These are phyloP conservation scores for Ulota crispa DNA, from an alignment of 225 moss, liverwort and hornwort species.

Conservation along the genomic window DNA sequence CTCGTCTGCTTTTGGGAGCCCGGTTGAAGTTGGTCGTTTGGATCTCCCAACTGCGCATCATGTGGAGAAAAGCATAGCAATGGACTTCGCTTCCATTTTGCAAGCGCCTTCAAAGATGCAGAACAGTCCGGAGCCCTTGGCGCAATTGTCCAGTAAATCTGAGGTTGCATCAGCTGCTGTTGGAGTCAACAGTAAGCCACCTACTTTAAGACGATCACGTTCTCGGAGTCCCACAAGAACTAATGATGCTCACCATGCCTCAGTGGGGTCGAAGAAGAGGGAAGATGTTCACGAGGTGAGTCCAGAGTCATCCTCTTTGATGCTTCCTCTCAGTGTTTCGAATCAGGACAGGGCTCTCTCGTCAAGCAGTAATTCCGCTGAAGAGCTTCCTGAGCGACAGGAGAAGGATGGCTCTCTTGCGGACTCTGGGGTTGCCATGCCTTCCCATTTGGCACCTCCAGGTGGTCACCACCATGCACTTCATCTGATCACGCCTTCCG, in stretches of 20 bases:
- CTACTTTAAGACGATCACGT: conserved; percentile 53
- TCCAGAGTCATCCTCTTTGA: conserved; percentile 40
- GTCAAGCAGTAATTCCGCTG: conserved; percentile 45
- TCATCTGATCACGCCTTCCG: conserved; percentile 84
- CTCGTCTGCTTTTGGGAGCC: conserved; percentile 61
- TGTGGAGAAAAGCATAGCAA: conserved; percentile 51
- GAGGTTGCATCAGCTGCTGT: conserved; percentile 22
- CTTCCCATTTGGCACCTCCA: conserved; percentile 49
- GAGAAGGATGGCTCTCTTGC: conserved; percentile 48
- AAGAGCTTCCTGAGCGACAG: conserved; percentile 59
- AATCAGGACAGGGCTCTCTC: conserved; percentile 45
- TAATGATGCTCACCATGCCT: conserved; percentile 59
- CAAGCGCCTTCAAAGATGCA: conserved; percentile 34
- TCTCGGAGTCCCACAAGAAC: conserved; percentile 68
- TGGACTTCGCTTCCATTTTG: conserved; percentile 47
- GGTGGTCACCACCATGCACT: conserved; percentile 47
- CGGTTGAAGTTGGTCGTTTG: conserved; percentile 52
- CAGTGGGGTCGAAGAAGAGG: conserved; percentile 47
- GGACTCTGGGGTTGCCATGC: conserved; percentile 45
- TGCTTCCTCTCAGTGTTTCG: conserved; percentile 40
- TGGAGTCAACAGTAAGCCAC: conserved; percentile 32
- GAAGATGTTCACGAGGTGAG: conserved; percentile 40
- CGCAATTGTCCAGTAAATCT: conserved; percentile 36
- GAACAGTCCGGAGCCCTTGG: conserved; percentile 26
- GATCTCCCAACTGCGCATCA: conserved; percentile 37